A percentile compares a stretch with the other conserved stretches of the same genome.
Evolutionary conservation across 2,329 filamentous ascomycete genomes (phyloP).

Genomic region (Hypoxylon rubiginosum): DNA sequence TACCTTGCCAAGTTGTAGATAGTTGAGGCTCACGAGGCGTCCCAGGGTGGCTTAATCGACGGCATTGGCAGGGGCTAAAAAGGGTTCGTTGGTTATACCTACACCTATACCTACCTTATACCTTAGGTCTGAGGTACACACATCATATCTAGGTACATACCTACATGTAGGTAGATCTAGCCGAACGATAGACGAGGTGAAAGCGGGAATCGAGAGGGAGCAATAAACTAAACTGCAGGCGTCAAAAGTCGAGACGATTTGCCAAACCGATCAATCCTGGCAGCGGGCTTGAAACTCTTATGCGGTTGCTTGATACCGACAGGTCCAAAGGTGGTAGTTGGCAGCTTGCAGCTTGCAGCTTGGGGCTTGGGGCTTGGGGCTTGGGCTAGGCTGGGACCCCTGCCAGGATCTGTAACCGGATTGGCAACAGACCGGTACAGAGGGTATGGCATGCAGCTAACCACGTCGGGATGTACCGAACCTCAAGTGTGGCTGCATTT

Average conservation of each 20-base stretch:
- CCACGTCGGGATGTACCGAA: constrained; percentile 46
- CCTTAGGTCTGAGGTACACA: no score
- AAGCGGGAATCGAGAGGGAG: constrained; percentile 7
- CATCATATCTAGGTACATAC: no score
- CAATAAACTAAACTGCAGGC: constrained; percentile 9
- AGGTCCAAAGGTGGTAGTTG: constrained; percentile 44
- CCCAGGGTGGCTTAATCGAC: constrained; percentile 15
- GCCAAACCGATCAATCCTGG: constrained; percentile 58
- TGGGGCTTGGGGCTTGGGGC: no score
- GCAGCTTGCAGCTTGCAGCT: constrained; percentile 34
- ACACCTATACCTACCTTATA: constrained; percentile 7
- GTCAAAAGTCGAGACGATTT: constrained; percentile 52
- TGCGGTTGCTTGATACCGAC: constrained; percentile 47
- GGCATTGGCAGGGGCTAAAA: constrained; percentile 9
- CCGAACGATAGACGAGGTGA: constrained; percentile 28
- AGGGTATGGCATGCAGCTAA: constrained; percentile 27
- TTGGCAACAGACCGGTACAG: constrained; percentile 49
- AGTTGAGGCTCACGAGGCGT: constrained; percentile 37
- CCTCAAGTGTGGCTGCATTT: constrained; percentile 29
- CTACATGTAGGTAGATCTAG: constrained; percentile 27
- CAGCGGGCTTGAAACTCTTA: constrained; percentile 58
- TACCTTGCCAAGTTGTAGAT: constrained; percentile 2
- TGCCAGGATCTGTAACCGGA: constrained; percentile 50
- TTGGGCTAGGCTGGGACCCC: constrained; percentile 32
- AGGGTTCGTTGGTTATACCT: constrained; percentile 2